Evolutionary conservation across 2,329 filamentous ascomycete genomes (phyloP).

Genomic region (Diaporthe vexans): DNA sequence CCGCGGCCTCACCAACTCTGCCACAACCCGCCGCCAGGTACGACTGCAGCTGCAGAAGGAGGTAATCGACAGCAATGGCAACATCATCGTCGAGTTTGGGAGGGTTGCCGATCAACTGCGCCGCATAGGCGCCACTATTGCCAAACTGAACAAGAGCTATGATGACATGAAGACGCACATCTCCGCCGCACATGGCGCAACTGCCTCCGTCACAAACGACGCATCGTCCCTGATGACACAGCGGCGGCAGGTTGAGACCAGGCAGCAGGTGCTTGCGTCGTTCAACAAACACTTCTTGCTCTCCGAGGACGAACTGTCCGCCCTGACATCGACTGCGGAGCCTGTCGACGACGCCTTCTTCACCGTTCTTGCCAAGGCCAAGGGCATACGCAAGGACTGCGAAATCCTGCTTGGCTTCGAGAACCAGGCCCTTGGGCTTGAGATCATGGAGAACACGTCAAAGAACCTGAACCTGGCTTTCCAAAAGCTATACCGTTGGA

Average conservation of each 20-base stretch:
- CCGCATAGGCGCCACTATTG: conserved; percentile 84
- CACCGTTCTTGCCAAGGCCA: conserved; percentile 79
- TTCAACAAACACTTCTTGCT: conserved; percentile 89
- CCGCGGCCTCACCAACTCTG: conserved; percentile 78
- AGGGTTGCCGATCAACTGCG: conserved; percentile 92
- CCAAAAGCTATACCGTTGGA: conserved; percentile 96
- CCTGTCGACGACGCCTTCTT: conserved; percentile 92
- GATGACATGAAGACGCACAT: conserved; percentile 85
- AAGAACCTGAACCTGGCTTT: conserved; percentile 90
- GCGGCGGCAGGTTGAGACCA: conserved; percentile 81
- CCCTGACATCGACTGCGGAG: conserved; percentile 82
- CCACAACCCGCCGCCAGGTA: conserved; percentile 83
- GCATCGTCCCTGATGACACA: conserved; percentile 80
- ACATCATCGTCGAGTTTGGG: conserved; percentile 90
- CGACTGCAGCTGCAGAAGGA: conserved; percentile 90
- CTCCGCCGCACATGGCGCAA: conserved; percentile 80
- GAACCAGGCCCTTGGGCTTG: conserved; percentile 87
- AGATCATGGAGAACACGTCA: conserved; percentile 92
- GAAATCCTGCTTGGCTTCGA: conserved; percentile 91
- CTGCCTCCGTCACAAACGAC: conserved; percentile 81
- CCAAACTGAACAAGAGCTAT: conserved; percentile 83
- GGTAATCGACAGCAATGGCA: conserved; percentile 91
- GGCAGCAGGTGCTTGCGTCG: conserved; percentile 81
- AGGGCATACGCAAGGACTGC: conserved; percentile 89
- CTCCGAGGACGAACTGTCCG: conserved; percentile 82